phyloP scores from a whole-genome alignment of 345 rosid genomes.

The Arabidopsis suecica region DNA sequence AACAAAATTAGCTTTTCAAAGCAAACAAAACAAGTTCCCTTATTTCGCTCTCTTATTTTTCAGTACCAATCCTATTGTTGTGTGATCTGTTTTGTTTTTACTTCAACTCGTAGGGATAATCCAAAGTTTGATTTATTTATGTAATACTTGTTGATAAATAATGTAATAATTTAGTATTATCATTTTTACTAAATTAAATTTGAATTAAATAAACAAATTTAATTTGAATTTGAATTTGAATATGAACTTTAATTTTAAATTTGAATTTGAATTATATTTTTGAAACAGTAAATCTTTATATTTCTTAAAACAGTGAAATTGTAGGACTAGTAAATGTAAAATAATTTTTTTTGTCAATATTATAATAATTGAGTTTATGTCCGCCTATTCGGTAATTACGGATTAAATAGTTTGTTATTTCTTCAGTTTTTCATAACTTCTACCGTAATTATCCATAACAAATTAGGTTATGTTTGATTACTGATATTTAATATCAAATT shows the following conservation, averaged over 20 bases:
- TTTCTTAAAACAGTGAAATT: neutral
- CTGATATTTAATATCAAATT: too few relatives aligned
- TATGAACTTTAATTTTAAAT: neutral
- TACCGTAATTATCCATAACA: too few relatives aligned
- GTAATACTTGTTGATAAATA: neutral
- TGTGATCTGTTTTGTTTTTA: conserved; percentile 47
- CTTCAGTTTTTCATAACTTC: too few relatives aligned
- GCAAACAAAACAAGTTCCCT: conserved; percentile 41
- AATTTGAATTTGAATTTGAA: neutral
- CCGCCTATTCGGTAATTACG: too few relatives aligned
- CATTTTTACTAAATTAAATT: neutral
- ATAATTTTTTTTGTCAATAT: too few relatives aligned
- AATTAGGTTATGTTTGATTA: too few relatives aligned
- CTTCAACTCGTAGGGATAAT: conserved; percentile 42
- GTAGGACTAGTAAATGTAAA: neutral
- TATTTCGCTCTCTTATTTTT: conserved; percentile 36
- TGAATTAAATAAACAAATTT: too few relatives aligned
- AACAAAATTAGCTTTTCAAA: conserved; percentile 32
- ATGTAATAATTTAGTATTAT: too few relatives aligned
- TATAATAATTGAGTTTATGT: too few relatives aligned
- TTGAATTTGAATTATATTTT: neutral
- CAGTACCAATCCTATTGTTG: conserved; percentile 51
- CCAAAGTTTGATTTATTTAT: neutral
- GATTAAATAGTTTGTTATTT: too few relatives aligned
- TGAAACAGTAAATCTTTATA: neutral